phyloP scores from a whole-genome alignment of 257 asterid species.

The Voacanga thouarsii region DNA sequence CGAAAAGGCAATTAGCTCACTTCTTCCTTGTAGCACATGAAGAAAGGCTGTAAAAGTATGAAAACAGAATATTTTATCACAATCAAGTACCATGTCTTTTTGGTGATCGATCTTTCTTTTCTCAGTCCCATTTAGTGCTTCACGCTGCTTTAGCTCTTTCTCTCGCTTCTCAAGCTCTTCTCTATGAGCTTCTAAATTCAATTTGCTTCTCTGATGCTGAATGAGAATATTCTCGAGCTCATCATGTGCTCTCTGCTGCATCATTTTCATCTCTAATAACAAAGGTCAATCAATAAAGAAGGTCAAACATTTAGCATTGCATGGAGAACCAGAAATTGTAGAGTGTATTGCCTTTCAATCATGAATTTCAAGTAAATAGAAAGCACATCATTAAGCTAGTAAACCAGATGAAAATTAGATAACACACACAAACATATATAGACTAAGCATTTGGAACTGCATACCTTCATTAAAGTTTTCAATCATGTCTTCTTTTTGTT shows the following conservation, averaged over 20 bases:
- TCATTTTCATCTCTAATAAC: conserved; percentile 57
- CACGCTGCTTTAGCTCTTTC: conserved; percentile 47
- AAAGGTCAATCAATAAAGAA: too few species aligned
- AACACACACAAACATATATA: neutral
- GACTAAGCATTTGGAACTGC: conserved; percentile 11
- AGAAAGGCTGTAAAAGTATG: neutral
- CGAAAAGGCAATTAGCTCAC: neutral
- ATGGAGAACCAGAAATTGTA: neutral
- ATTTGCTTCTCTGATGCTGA: conserved; percentile 53
- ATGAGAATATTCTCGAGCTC: conserved; percentile 43
- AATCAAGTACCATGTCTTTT: conserved; percentile 51
- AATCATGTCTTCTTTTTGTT: conserved; percentile 57
- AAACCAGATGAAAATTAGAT: neutral
- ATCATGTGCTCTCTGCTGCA: conserved; percentile 48
- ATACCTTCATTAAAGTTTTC: conserved; percentile 60
- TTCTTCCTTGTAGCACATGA: neutral
- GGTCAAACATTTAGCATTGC: neutral
- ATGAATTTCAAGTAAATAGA: neutral
- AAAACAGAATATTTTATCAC: neutral
- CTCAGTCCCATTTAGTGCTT: conserved; percentile 57
- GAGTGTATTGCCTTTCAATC: neutral
- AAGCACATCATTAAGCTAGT: neutral
- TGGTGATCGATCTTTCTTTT: conserved; percentile 51
- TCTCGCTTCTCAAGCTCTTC: conserved; percentile 48
- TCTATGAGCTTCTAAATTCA: conserved; percentile 52